Evolutionary conservation across 2,329 filamentous ascomycete species (phyloP), one percentile per base, ranked within the genome.

Genomic region (Botrytis deweyae): DNA sequence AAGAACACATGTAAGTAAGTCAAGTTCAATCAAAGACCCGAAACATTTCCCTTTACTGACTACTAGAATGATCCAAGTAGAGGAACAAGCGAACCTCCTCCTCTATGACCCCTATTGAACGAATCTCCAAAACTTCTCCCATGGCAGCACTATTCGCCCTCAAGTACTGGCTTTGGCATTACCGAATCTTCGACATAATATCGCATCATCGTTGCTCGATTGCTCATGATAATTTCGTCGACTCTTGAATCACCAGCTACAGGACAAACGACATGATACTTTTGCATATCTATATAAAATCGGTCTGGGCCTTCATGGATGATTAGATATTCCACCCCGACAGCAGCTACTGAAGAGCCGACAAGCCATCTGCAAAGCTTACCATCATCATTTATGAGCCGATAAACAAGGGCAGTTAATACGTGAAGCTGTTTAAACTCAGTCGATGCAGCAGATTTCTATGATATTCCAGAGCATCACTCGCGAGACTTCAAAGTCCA

Each of bases 241-340:
- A 67, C 2, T 3, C 8, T n/a, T 38, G 10, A 22, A 20, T 52
- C 14, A n/a, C n/a, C 22, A 20, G 3, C 44, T 49, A 10, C 8
- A 36, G 25, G 40, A 52, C 8, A 25, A 8, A 7, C 20, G 4
- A 22, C 4, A 4, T 29, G 1, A 38, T n/a, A 29, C 10, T 3
- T 8, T 52, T 5, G 22, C 5, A 55, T 6, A 7, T 29, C 33
- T n/a, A 12, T 5, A 7, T 2, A 4, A 55, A 33, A 33, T 40
- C n/a, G 4, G 12, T 4, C 1, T 29, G 7, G 4, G 22, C 1
- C n/a, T 10, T 10, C 1, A 8, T 10, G 5, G 4, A 40, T 4
- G 1, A 16, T 18, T 8, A 33, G n/a, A 6, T 20, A 33, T n/a
- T n/a, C 25, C 25, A 52, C 14, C 25, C n/a, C 10, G 12, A 36